Base-by-base conservation (phyloP, 352 stramenopile species). In the Globisporangium uncinulatum region DNA sequence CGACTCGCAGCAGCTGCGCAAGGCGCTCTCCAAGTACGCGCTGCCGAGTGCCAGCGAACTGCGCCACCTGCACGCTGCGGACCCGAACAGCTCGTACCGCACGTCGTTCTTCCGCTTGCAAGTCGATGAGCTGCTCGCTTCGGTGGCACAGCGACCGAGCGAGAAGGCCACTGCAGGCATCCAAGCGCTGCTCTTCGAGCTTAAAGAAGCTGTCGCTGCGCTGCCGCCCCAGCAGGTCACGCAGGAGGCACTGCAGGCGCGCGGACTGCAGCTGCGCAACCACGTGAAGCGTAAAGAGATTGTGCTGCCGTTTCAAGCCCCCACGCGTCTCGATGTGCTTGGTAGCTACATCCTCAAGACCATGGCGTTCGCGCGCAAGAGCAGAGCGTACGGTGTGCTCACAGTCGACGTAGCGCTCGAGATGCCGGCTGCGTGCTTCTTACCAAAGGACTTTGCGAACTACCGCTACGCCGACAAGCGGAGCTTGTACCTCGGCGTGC, bases 391-490 rank as follows among this genome's bases (percentile, higher is more conserved):
- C 50, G 69, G 73, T 6, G 62, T 65, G 9, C 63, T 92, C 39
- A 87, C 70, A 0, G 69, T 97, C 36, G 87, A 97, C 57, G 42
- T 97, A 15, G 74, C 86, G 0, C 70, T 96, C 14, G 74, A 91
- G 62, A 96, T 97, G 61, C 89, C 89, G 0, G 50, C 63, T 7
- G 62, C 57, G 7, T 96, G 87, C 66, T 92, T 97, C 59, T 44
- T 94, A 19, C 83, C 83, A 10, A 95, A 95, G 62, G 89, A 97
- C 59, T 92, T 94, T 62, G 66, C 83, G 46, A 96, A 96, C 71
- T 94, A 94, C 67, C 71, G 84, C 24, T 96, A 96, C 62, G 76
- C 87, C 6, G 87, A 96, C 75, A 96, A 96, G 69, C 75, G 87
- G 34, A 91, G 86, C 52, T 51, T 96, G 60, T 96, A 96, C 57